Base-by-base conservation (phyloP, 1,139 yeast genomes). In the Pichia sp. region DNA sequence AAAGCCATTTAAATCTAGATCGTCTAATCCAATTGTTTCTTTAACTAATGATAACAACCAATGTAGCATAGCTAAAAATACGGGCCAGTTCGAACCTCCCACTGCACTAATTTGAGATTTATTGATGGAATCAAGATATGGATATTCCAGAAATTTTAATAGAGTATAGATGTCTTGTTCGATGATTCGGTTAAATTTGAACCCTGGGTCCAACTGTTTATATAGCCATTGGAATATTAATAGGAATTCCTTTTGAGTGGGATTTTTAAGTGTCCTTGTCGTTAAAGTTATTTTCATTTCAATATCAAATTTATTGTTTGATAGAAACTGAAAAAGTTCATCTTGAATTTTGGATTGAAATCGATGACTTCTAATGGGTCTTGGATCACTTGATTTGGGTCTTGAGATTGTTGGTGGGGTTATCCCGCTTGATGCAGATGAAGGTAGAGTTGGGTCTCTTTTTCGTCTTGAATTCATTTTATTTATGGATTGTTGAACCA, bases 81-180 rank as follows among this genome's bases (percentile, higher is more conserved):
- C 75, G 23, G 87, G 90, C 97, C 97, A 87, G 56, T 82, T 82
- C 48, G 83, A 83, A 1, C 95, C 95, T 2, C 96, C 96, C 6
- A 87, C 96, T 0, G 96, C 96, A 41, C 90, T 80, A 33, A 88
- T 80, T 59, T 86, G 95, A 1, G 92, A 81, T 56, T 88, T 78
- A 61, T 82, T 85, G 39, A 88, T 80, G 0, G 85, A 71, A 39
- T 85, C 95, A 47, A 87, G 62, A 60, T 82, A 86, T 1, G 97
- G 97, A 58, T 88, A 90, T 44, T 76, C 77, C 49, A 87, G 64
- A 33, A 72, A 71, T 57, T 78, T 81, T 52, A 90, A 65, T 16
- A 86, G 66, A 27, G 75, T 71, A 53, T 81, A 81, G 9, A 88
- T 85, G 51, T 90, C 97, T 44, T 76, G 73, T 52, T 88, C 96